phyloP scores from a whole-genome alignment of 2,329 filamentous ascomycete genomes.

The Colletotrichum tropicale region DNA sequence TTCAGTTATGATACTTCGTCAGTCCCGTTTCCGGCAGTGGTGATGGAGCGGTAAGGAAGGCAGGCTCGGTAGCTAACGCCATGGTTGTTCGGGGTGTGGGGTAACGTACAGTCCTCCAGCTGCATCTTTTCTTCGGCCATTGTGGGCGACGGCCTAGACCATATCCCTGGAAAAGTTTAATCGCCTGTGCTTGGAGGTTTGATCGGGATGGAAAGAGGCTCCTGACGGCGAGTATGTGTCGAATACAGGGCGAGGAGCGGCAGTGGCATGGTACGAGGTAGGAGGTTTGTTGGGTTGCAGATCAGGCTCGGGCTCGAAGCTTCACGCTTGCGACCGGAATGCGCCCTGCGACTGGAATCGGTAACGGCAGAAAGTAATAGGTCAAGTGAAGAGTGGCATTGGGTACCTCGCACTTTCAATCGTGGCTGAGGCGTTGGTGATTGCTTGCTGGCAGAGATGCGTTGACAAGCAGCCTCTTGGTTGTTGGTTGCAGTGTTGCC shows the following conservation, averaged over 20 bases:
- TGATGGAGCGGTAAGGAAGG: background rate
- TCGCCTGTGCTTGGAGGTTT: background rate
- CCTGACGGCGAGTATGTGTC: slow-evolving; percentile 8
- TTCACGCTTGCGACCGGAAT: slow-evolving; percentile 16
- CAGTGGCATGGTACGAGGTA: slow-evolving; percentile 11
- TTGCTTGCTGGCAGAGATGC: background rate
- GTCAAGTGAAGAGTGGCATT: background rate
- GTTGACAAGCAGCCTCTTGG: slow-evolving; percentile 4
- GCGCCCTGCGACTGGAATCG: slow-evolving; percentile 1
- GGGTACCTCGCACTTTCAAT: background rate
- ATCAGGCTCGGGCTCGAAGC: slow-evolving; percentile 16
- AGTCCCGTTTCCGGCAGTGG: background rate
- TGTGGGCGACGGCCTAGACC: slow-evolving; percentile 43
- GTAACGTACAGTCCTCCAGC: slow-evolving; percentile 80
- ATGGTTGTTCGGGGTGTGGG: background rate
- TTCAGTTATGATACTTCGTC: slow-evolving; percentile 5
- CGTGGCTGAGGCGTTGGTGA: background rate
- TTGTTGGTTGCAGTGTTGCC: background rate
- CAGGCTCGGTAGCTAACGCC: slow-evolving; percentile 13
- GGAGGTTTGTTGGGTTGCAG: background rate
- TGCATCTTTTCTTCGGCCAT: slow-evolving; percentile 83
- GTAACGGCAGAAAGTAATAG: background rate
- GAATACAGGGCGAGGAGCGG: background rate
- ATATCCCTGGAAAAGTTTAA: background rate
- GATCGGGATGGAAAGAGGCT: background rate